These are phyloP conservation scores for Arthromyces matolae DNA, from an alignment of 768 basidiomycete species.

Conservation along the genomic window DNA sequence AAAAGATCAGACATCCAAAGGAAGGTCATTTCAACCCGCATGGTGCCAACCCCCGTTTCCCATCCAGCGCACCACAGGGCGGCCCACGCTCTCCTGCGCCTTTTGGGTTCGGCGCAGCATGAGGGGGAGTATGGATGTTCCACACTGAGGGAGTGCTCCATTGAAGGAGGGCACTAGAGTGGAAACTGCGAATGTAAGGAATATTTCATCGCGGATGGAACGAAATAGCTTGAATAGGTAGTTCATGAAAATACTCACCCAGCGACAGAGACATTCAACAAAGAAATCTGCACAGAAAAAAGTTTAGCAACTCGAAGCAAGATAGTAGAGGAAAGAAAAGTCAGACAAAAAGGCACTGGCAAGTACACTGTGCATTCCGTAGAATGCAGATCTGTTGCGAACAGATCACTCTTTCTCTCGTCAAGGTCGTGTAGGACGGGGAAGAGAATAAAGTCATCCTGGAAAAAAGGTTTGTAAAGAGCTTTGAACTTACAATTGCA, in stretches of 20 bases:
- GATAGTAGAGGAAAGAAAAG: conserved; percentile 12
- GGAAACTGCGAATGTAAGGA: conserved; percentile 86
- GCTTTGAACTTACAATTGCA: neutral
- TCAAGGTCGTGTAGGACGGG: conserved; percentile 89
- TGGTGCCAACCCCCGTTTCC: conserved; percentile 67
- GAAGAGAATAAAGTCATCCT: conserved; percentile 81
- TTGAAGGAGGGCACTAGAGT: conserved; percentile 61
- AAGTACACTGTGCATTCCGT: conserved; percentile 68
- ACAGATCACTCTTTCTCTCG: conserved; percentile 74
- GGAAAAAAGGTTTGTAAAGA: neutral
- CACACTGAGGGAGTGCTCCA: conserved; percentile 70
- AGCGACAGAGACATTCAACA: neutral
- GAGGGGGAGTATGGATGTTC: conserved; percentile 72
- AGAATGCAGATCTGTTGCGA: conserved; percentile 68
- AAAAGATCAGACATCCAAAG: conserved; percentile 83
- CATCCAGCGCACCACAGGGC: conserved; percentile 66
- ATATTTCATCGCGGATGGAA: conserved; percentile 54
- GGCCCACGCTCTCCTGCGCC: conserved; percentile 61
- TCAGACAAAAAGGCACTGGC: conserved; percentile 89
- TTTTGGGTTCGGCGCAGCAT: conserved; percentile 66
- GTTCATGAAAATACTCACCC: no score
- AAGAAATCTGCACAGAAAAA: neutral
- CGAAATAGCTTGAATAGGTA: no score
- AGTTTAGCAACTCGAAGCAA: conserved; percentile 12
- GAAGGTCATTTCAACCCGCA: conserved; percentile 74